Evolutionary conservation across 2,329 filamentous ascomycete species (phyloP).

Genomic region (Diaporthe sp.): DNA sequence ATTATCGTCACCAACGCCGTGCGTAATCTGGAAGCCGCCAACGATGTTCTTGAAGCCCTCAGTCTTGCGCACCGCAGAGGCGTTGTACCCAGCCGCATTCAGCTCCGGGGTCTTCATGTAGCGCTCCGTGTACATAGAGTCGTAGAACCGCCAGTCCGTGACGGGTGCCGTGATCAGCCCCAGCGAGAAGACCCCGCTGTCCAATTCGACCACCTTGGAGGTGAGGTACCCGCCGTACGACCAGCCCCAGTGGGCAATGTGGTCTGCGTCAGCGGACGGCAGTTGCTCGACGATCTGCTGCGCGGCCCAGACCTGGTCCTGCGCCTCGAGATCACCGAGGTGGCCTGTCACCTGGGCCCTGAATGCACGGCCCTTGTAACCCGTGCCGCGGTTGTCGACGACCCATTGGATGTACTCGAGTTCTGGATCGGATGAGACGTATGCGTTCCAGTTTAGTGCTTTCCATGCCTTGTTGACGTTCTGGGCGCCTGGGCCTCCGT

Average conservation of each 20-base stretch:
- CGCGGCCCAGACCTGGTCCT: conserved; percentile 78
- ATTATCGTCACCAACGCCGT: conserved; percentile 78
- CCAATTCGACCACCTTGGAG: conserved; percentile 73
- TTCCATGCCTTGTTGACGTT: conserved; percentile 69
- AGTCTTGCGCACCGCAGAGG: conserved; percentile 68
- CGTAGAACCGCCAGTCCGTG: conserved; percentile 78
- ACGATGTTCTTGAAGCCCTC: conserved; percentile 72
- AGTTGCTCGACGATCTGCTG: conserved; percentile 63
- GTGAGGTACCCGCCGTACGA: conserved; percentile 77
- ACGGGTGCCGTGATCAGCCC: conserved; percentile 76
- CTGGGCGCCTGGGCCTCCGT: conserved; percentile 76
- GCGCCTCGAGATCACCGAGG: conserved; percentile 72
- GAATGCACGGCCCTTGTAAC: conserved; percentile 73
- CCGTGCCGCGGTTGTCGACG: conserved; percentile 77
- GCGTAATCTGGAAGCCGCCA: conserved; percentile 72
- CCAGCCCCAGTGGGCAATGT: conserved; percentile 78
- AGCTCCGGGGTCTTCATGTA: conserved; percentile 75
- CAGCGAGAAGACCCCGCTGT: conserved; percentile 71
- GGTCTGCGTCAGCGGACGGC: conserved; percentile 67
- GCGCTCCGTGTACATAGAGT: conserved; percentile 78
- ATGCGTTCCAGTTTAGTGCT: conserved; percentile 69
- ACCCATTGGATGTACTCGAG: conserved; percentile 77
- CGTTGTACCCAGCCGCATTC: conserved; percentile 72
- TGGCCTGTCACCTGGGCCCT: conserved; percentile 68
- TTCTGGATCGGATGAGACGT: conserved; percentile 76